Conservation (phyloP, 2,329 filamentous ascomycete genomes). For the Aspergillus persii region DNA sequence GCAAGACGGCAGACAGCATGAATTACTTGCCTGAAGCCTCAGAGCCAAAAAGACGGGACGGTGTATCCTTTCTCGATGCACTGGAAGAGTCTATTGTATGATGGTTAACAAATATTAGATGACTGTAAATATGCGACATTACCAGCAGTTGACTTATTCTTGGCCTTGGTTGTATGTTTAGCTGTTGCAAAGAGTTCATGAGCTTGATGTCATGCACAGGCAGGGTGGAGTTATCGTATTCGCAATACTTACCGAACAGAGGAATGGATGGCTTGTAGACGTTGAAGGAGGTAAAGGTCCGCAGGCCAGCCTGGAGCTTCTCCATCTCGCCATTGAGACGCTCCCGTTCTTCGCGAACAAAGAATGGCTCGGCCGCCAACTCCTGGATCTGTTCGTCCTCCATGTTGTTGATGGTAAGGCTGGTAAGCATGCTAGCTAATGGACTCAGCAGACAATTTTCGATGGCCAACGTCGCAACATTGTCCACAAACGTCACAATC, state of each 20-base stretch:
- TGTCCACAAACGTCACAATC: conserved; percentile 47
- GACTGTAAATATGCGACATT: too few species aligned
- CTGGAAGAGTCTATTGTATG: too few species aligned
- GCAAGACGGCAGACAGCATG: too few species aligned
- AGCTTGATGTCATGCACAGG: too few species aligned
- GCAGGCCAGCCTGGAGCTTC: conserved; percentile 13
- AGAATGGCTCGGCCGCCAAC: conserved; percentile 39
- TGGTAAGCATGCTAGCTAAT: conserved; percentile 43
- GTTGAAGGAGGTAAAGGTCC: background rate
- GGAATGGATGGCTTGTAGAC: background rate
- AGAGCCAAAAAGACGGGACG: too few species aligned
- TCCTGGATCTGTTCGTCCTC: conserved; percentile 24
- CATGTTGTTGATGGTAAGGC: conserved; percentile 37
- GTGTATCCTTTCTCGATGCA: too few species aligned
- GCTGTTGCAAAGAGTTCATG: too few species aligned
- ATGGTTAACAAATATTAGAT: too few species aligned
- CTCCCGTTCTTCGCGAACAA: conserved; percentile 12
- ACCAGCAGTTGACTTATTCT: too few species aligned
- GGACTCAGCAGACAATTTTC: conserved; percentile 50
- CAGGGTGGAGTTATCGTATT: too few species aligned
- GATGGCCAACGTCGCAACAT: conserved; percentile 48
- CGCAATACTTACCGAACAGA: background rate
- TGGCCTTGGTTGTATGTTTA: too few species aligned
- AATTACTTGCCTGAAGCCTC: too few species aligned
- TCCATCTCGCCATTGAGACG: conserved; percentile 17